Evolutionary conservation across 257 asterid species (phyloP).

Genomic region (Capsicum rhomboideum): DNA sequence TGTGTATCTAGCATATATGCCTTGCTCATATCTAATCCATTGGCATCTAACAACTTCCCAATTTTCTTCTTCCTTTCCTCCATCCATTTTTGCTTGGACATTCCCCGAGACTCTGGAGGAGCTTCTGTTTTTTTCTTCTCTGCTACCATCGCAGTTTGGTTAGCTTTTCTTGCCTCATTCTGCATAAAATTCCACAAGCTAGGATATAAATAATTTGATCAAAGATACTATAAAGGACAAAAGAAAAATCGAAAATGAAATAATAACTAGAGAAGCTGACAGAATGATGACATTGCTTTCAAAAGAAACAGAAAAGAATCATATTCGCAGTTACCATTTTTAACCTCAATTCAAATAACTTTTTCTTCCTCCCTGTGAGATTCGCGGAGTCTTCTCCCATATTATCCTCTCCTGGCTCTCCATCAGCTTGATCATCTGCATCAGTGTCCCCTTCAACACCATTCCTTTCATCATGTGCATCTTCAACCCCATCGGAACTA

Average conservation of each 20-base stretch:
- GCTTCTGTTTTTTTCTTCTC: constrained; percentile 74
- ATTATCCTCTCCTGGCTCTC: constrained; percentile 24
- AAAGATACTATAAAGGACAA: not conserved
- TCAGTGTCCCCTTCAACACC: constrained; percentile 20
- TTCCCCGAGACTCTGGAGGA: constrained; percentile 80
- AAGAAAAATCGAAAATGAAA: not conserved
- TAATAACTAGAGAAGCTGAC: not conserved
- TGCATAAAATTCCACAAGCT: constrained; percentile 18
- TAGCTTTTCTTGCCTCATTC: constrained; percentile 88
- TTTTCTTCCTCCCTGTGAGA: constrained; percentile 75
- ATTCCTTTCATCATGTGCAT: constrained; percentile 21
- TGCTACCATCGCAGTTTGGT: constrained; percentile 80
- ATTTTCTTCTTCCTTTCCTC: constrained; percentile 94
- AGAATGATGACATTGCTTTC: not conserved
- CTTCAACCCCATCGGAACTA: constrained; percentile 24
- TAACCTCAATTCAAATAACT: constrained; percentile 61
- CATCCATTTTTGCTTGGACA: constrained; percentile 93
- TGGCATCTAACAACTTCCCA: constrained; percentile 82
- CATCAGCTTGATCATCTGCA: constrained; percentile 30
- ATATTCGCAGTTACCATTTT: constrained; percentile 53
- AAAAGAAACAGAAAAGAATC: not conserved
- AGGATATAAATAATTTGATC: not conserved
- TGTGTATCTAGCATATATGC: constrained; percentile 89
- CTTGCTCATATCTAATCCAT: constrained; percentile 88
- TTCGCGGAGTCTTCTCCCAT: constrained; percentile 22